Base-by-base conservation (phyloP, 345 rosid genomes). In the Passiflora organensis region DNA sequence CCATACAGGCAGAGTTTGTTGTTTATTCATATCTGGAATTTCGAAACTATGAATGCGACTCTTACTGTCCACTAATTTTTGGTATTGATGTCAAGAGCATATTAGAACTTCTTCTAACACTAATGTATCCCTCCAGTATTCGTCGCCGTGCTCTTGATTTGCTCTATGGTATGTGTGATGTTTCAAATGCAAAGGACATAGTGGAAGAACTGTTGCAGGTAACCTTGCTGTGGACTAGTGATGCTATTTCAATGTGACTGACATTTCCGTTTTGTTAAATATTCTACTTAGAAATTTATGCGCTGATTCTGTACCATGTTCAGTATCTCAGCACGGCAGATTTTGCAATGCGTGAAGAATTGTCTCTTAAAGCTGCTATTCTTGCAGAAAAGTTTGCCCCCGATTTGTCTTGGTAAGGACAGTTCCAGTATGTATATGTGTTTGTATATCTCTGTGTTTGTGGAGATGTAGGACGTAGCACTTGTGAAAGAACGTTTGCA, bases 321-420 rank as follows among this genome's bases (percentile, higher is more conserved):
- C 83, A 94, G 99, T 94, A 94, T 83, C 90, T 94, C 53, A 87
- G 96, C 82, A 60, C 96, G 28, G 95, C 99, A 53, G 99, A 94
- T 66, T 94, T 94, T 77, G 82, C 88, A 48, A 94, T 94, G 96
- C 97, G 97, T 43, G 99, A 94, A 64, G 99, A 94, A 68, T 76
- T 94, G 71, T 80, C 99, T 44, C 91, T 94, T 43, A 94, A 94
- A 81, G 96, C 97, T 73, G 99, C 99, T 58, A 94, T 94, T 70
- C 96, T 94, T 60, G 95, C 99, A 1, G 99, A 94, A 75, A 89
- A 94, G 81, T 94, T 94, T 79, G 96, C 97, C 59, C 99, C 99
- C 70, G 97, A 94, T 81, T 76, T 94, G 41, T 94, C 97, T 60
- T 94, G 99, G 99, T 94, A 72, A 77, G 90, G 49, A 60, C 34